These are phyloP conservation scores for Xylaria sp. DNA, from an alignment of 2,329 filamentous ascomycete species.

Conservation along the genomic window DNA sequence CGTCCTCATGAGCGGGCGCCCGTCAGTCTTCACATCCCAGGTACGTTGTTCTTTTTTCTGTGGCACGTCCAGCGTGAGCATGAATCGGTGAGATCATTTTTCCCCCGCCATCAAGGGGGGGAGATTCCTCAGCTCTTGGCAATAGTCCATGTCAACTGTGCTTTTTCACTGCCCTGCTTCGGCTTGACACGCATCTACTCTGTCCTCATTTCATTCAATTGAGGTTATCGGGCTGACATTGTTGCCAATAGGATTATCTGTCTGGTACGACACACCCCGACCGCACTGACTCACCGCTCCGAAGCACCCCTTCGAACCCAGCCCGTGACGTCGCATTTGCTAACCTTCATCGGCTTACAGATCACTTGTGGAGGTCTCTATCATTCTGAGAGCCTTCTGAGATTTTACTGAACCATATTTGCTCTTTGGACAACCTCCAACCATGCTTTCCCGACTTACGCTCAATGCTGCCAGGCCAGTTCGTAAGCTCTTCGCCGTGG, in stretches of 20 bases:
- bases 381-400: conserved; percentile 57
- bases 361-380: conserved; percentile 66
- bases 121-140: too few relatives aligned
- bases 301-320: too few relatives aligned
- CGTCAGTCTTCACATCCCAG: conserved; percentile 88
- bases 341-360: conserved; percentile 44
- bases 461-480: conserved; percentile 64
- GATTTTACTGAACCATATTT: conserved; percentile 9
- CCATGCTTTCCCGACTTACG: conserved; percentile 71
- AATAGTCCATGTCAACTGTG: not conserved
- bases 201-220: too few relatives aligned
- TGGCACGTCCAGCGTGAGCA: not conserved
- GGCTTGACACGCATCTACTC: too few relatives aligned
- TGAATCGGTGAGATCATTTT: not conserved
- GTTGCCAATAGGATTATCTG: conserved; percentile 72
- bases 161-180: conserved; percentile 31
- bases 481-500: conserved; percentile 42
- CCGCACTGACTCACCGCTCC: conserved; percentile 56
- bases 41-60: conserved; percentile 59
- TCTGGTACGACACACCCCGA: conserved; percentile 67
- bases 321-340: too few relatives aligned
- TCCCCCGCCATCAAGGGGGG: not conserved
- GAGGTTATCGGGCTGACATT: too few relatives aligned
- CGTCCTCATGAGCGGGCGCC: conserved; percentile 68
- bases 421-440: conserved; percentile 35